Percentiles rank a stretch among this genome's conserved stretches.
Evolutionary conservation across 495 filamentous ascomycete genomes (phyloP).

Genomic region (Neurospora sp.): DNA sequence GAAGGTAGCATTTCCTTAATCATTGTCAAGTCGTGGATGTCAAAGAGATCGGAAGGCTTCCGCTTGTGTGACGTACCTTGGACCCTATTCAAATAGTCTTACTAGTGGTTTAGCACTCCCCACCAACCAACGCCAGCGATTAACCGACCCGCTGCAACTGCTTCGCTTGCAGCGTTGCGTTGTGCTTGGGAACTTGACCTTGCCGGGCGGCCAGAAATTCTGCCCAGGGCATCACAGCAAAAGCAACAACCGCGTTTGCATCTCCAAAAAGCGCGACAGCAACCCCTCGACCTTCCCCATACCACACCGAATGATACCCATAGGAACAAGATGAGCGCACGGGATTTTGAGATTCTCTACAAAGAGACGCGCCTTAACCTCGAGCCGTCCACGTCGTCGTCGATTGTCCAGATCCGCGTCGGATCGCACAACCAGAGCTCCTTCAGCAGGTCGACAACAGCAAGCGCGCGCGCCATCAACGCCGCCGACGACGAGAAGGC

Average conservation of each 20-base stretch:
- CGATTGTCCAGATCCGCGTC: conserved; percentile 65
- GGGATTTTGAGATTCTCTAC: conserved; percentile 47
- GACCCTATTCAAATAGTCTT: not conserved
- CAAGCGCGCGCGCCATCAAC: not conserved
- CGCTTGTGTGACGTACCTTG: not conserved
- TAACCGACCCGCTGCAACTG: not conserved
- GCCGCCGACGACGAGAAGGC: conserved; percentile 59
- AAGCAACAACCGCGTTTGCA: conserved; percentile 15
- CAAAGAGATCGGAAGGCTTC: not conserved
- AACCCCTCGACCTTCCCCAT: conserved; percentile 4
- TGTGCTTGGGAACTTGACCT: conserved; percentile 9
- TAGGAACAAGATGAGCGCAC: conserved; percentile 34
- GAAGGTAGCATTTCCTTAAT: too few relatives aligned
- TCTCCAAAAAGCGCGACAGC: conserved; percentile 14
- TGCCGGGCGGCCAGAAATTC: conserved; percentile 16
- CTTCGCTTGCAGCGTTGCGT: not conserved
- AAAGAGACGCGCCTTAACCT: conserved; percentile 81
- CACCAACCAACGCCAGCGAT: not conserved
- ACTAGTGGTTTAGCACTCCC: not conserved
- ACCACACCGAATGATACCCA: conserved; percentile 16
- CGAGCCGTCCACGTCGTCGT: conserved; percentile 58
- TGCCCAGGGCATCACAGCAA: conserved; percentile 7
- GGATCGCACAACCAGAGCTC: conserved; percentile 34
- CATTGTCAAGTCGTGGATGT: not conserved
- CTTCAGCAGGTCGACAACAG: conserved; percentile 23